Evolutionary conservation across 306 rosid species (phyloP), one percentile per base, ranked within the genome.

Genomic region (Bauhinia variegata): DNA sequence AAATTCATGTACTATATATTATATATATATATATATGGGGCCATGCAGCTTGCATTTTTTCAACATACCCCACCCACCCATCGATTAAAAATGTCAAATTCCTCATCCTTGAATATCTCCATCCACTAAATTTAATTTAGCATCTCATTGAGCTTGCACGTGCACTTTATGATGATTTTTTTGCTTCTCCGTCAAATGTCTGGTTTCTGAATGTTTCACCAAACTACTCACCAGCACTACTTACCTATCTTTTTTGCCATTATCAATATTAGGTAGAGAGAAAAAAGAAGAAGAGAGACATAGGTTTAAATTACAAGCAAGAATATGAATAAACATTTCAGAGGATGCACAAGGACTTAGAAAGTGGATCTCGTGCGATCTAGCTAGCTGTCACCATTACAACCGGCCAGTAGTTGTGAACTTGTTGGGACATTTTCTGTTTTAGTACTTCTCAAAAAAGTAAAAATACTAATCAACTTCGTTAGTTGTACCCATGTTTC

Each of bases 101-200:
- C 18, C 65, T 65, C 33, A 60, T 66, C 42, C 67, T 80, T 67
- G 67, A 60, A 71, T 60, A 39, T 71, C 34, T 54, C 18, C 57
- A 18, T 15, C 42, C 55, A 62, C 43, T 59, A 31, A 37, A 46
- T 48, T 37, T 54, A 47, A 47, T n/a, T n/a, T n/a, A 63, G 50
- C 3, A 28, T 39, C 8, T 44, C 14, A 16, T 42, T 54, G 14
- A 23, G 28, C 28, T 23, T 23, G 28, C 28, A 63, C 48, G 34
- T 48, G 54, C 13, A 43, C 14, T 23, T 23, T 23, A 23, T 23
- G 2, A 23, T n/a, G n/a, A n/a, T n/a, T n/a, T n/a, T n/a, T n/a
- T n/a, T n/a, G n/a, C n/a, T n/a, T n/a, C n/a, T n/a, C n/a, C n/a
- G n/a, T 23, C 28, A 23, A 23, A 23, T 23, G 1, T 23, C 28